Conservation (phyloP, 495 filamentous ascomycete genomes). For the Zalerion maritima region DNA sequence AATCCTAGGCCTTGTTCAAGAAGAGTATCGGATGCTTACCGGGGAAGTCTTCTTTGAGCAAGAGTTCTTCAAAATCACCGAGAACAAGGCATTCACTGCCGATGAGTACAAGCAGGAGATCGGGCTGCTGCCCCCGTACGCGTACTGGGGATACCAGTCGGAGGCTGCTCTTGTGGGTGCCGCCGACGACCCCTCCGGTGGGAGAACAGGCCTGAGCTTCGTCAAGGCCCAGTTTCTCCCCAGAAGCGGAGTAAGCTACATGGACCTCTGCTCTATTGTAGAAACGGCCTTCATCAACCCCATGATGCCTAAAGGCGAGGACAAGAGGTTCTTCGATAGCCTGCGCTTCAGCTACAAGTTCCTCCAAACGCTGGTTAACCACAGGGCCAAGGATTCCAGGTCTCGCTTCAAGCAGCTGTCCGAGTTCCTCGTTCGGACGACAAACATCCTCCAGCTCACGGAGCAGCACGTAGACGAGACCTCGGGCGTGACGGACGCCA, state of each 20-base stretch:
- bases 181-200: not conserved
- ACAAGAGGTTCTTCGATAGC: conserved; percentile 3
- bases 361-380: conserved; percentile 2
- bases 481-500: too few species aligned
- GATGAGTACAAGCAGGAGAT: conserved; percentile 5
- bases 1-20: conserved; percentile 1
- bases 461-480: too few species aligned
- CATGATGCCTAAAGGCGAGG: conserved; percentile 3
- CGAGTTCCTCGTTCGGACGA: conserved; percentile 3
- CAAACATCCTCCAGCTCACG: too few species aligned
- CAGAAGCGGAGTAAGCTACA: conserved; percentile 10
- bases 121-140: conserved; percentile 1
- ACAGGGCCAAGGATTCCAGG: not conserved
- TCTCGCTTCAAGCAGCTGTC: conserved; percentile 1
- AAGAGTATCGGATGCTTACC: conserved; percentile 7
- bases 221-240: conserved; percentile 14
- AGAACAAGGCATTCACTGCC: conserved; percentile 1
- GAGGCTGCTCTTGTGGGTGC: conserved; percentile 1
- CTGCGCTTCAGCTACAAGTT: conserved; percentile 4
- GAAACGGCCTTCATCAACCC: conserved; percentile 8
- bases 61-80: conserved; percentile 3
- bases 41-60: conserved; percentile 5
- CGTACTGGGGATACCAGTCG: conserved; percentile 6
- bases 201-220: conserved; percentile 4
- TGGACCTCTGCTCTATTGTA: conserved; percentile 10